Evolutionary conservation across 208 protist genomes (phyloP), one percentile per base, ranked within the genome.

Genomic region (Trypanosoma grayi): DNA sequence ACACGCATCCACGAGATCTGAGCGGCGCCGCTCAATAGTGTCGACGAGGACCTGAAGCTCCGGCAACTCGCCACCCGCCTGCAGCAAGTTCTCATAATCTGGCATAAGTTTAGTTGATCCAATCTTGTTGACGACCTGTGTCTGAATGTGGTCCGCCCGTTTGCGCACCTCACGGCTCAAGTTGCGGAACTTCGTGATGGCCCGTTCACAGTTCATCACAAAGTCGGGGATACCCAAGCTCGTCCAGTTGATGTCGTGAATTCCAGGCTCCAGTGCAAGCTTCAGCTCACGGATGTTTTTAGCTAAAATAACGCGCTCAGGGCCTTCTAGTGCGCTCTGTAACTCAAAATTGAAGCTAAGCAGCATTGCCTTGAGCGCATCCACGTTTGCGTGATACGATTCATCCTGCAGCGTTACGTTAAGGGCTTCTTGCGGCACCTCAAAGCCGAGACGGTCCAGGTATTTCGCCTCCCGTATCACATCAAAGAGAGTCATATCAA

Each of bases 401-500:
- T 99, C 94, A 66, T 99, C 97, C 75, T 99, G 98, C 57, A 99
- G 77, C 3, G 97, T 97, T 43, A 99, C 92, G 72, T 99, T 97
- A 40, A 99, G 79, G 2, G 97, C 96, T 56, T 92, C 92, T 66
- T 97, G 90, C 16, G 97, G 98, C 28, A 99, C 86, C 33, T 97
- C 76, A 59, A 98, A 97, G 16, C 97, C 97, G n/a, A 99, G 85
- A 9, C 92, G 80, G 70, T 99, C 95, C 0, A 99, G 76, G 77
- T 99, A 98, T 81, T 98, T 98, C 37, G 96, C 84, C 84, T 99
- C 98, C n/a, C 90, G 89, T 66, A 99, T 98, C 28, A 98, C 74
- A 52, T 95, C 76, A 54, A 92, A 89, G 33, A 99, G 83, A 34
- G 78, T 62, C 39, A 69, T 70, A 74, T 98, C 73, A 76, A 99